phyloP scores from a whole-genome alignment of 2,329 filamentous ascomycete species.

The Truncatella angustata region DNA sequence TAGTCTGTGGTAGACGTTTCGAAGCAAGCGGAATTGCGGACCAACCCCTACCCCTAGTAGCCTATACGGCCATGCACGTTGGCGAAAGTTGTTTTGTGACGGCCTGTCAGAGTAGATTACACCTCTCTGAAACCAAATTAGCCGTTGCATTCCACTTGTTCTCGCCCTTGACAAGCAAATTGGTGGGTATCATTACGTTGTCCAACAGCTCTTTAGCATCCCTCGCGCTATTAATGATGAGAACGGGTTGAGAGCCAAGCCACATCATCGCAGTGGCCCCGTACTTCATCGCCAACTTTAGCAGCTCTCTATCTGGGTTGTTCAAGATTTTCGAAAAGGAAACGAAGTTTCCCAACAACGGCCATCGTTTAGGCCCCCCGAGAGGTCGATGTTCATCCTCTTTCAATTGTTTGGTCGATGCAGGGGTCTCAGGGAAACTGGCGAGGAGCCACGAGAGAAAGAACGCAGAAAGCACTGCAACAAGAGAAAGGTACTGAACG shows the following conservation, averaged over 20 bases:
- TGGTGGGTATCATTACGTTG: not conserved
- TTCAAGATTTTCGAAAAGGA: not conserved
- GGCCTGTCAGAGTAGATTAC: not conserved
- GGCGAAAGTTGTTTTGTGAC: not conserved
- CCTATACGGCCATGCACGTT: not conserved
- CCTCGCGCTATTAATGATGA: not conserved
- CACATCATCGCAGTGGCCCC: not conserved
- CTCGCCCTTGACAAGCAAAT: too few species aligned
- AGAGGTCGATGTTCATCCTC: not conserved
- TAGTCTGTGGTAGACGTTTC: conserved; percentile 1
- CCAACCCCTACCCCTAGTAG: not conserved
- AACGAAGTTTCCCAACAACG: not conserved
- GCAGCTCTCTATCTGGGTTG: not conserved
- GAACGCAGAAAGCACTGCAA: not conserved
- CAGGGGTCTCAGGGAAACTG: not conserved
- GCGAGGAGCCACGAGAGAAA: not conserved
- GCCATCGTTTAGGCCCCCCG: not conserved
- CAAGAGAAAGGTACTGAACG: not conserved
- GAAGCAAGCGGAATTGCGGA: not conserved
- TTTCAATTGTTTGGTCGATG: not conserved
- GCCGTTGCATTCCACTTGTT: not conserved
- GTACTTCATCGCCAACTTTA: not conserved
- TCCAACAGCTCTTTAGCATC: conserved; percentile 1
- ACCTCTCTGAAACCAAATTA: conserved; percentile 1
- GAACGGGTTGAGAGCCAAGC: not conserved